Conservation (phyloP, 176 grass and related monocot species). For the Puccinellia tenuiflora region DNA sequence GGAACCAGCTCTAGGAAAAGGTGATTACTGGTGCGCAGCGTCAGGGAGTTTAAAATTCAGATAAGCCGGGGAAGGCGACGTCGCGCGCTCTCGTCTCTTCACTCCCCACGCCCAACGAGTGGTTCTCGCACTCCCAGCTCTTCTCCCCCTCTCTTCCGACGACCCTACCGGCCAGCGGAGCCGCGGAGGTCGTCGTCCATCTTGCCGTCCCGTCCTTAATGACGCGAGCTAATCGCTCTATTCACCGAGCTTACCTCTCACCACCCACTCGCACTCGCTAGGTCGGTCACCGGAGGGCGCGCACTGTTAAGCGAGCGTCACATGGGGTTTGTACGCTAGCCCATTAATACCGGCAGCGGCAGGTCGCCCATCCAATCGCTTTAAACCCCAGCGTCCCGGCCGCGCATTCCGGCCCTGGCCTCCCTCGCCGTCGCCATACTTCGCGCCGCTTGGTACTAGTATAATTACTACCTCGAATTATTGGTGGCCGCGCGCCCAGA, state of each 20-base stretch:
- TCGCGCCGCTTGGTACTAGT: not conserved
- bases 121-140: conserved; percentile 6
- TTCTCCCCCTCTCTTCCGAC: too few species aligned
- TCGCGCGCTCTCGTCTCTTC: conserved; percentile 57
- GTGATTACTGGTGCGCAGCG: too few species aligned
- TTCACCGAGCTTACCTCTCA: conserved; percentile 1
- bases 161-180: too few species aligned
- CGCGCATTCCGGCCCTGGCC: not conserved
- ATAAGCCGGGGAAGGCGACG: conserved; percentile 40
- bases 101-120: conserved; percentile 11
- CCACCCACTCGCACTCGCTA: not conserved
- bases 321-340: conserved; percentile 34
- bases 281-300: not conserved
- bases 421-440: not conserved
- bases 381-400: conserved; percentile 31
- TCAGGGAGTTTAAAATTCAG: conserved; percentile 20
- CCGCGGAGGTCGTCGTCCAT: conserved; percentile 14
- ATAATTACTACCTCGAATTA: not conserved
- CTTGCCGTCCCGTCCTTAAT: conserved; percentile 13
- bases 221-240: not conserved
- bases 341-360: conserved; percentile 38
- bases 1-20: not conserved
- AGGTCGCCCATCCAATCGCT: conserved; percentile 45
- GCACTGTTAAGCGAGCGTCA: conserved; percentile 10
- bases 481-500: not conserved